These are phyloP conservation scores for Fragaria iinumae DNA, from an alignment of 306 rosid species.

Conservation along the genomic window DNA sequence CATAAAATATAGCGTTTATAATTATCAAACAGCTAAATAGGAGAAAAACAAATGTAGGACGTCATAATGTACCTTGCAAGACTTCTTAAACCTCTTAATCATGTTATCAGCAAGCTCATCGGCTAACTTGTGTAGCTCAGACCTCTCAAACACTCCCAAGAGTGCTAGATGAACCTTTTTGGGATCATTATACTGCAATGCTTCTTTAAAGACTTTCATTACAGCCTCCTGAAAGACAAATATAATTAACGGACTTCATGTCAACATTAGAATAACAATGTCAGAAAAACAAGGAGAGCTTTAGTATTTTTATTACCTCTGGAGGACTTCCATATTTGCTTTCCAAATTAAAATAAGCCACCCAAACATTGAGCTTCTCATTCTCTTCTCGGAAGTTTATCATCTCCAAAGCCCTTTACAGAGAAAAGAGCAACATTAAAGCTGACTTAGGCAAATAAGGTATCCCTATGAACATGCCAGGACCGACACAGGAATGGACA, in stretches of 20 bases:
- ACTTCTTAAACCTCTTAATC: conserved; percentile 83
- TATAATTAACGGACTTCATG: conserved; percentile 15
- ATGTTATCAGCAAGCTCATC: conserved; percentile 73
- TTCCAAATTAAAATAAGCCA: conserved; percentile 90
- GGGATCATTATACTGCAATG: conserved; percentile 74
- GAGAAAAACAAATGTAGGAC: not conserved
- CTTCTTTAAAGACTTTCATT: conserved; percentile 71
- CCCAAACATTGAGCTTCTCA: conserved; percentile 91
- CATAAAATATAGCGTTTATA: conserved; percentile 7
- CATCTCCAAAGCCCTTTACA: conserved; percentile 77
- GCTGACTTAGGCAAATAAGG: not conserved
- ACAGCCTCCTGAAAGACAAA: conserved; percentile 67
- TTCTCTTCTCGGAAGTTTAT: conserved; percentile 84
- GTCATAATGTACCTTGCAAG: conserved; percentile 70
- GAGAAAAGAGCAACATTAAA: not conserved
- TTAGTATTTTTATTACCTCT: conserved; percentile 47
- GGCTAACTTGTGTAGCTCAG: conserved; percentile 65
- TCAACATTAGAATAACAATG: not conserved
- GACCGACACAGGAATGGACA: not conserved
- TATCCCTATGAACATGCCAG: not conserved
- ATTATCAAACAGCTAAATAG: not conserved
- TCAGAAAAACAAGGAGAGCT: conserved; percentile 4
- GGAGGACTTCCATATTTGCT: conserved; percentile 80
- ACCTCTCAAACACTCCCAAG: conserved; percentile 83
- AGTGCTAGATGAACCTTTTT: conserved; percentile 76